Conservation (phyloP, 345 rosid species). For the Eucalyptus melliodora region DNA sequence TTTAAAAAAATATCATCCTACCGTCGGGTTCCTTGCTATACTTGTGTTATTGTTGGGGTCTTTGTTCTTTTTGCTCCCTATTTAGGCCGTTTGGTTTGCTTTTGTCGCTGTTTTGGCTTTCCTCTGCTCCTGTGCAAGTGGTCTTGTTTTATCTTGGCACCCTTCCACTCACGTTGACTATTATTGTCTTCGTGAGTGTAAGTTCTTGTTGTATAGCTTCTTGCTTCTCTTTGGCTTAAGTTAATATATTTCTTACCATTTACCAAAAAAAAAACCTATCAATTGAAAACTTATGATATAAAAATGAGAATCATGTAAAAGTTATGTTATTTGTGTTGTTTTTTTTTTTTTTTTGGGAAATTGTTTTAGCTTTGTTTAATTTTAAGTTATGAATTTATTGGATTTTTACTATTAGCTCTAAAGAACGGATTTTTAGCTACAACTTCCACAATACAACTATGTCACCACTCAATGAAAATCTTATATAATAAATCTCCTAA, state of each 20-base stretch:
- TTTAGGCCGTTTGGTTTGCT: no score
- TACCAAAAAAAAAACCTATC: background rate
- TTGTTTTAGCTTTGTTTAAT: background rate
- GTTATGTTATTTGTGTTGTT: background rate
- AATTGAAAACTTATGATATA: background rate
- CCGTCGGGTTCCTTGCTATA: no score
- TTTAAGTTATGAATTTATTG: background rate
- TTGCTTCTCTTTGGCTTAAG: no score
- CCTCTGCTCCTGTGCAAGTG: no score
- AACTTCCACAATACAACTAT: background rate
- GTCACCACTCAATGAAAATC: background rate
- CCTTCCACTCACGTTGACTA: no score
- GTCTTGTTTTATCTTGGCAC: no score
- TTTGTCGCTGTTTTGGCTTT: no score
- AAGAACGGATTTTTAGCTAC: background rate
- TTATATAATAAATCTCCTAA: background rate
- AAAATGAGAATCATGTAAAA: background rate
- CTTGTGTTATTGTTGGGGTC: no score
- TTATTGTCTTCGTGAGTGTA: no score
- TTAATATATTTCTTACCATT: no score
- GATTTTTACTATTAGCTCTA: background rate
- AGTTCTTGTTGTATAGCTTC: no score
- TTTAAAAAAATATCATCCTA: background rate
- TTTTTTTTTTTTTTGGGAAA: accelerated
- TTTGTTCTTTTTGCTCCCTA: no score